Evolutionary conservation across 495 filamentous ascomycete genomes (phyloP), one percentile per base, ranked within the genome.

Genomic region (Hypoxylon perforatum): DNA sequence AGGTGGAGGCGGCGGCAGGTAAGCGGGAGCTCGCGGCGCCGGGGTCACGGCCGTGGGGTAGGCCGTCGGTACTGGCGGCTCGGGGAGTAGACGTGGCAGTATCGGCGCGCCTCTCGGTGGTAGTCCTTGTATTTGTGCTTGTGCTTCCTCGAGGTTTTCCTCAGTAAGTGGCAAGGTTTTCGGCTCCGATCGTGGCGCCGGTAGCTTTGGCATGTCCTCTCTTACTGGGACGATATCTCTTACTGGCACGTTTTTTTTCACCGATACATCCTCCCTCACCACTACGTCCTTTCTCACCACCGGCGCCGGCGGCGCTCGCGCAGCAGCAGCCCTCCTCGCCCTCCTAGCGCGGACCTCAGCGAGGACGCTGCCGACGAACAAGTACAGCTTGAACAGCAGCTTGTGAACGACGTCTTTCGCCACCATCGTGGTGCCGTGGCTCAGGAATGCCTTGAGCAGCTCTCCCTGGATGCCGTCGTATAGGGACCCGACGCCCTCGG

Each of bases 341-440:
- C 25, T 55, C 2, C 61, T 71, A 3, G 49, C 47, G 23, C 54
- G 67, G 0, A 76, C 5, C 39, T 66, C 59, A 0, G 67, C 66
- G 63, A 84, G 53, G 9, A 79, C 48, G 0, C 75, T 65, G 33
- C 82, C 36, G 12, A 79, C 54, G n/a, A 78, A 73, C 45, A 80
- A 90, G 73, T 94, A 96, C 12, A 87, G 68, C 61, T 84, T 85
- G 19, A 96, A 82, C 58, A 97, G 86, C 15, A 87, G 66, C n/a
- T 83, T 77, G 64, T 97, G 93, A n/a, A 93, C 86, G 14, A 83
- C 77, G 53, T 96, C 91, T 76, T 97, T 97, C 23, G 91, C 85
- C 48, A 96, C 76, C 92, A 96, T 96, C n/a, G 92, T 93, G 22
- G 92, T 86, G 1, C 93, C 94, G 67, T 96, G 92, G 11, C 86